Percentiles rank a stretch among this genome's conserved stretches.
Evolutionary conservation across 345 rosid genomes (phyloP).

Genomic region (Carallia brachiata): DNA sequence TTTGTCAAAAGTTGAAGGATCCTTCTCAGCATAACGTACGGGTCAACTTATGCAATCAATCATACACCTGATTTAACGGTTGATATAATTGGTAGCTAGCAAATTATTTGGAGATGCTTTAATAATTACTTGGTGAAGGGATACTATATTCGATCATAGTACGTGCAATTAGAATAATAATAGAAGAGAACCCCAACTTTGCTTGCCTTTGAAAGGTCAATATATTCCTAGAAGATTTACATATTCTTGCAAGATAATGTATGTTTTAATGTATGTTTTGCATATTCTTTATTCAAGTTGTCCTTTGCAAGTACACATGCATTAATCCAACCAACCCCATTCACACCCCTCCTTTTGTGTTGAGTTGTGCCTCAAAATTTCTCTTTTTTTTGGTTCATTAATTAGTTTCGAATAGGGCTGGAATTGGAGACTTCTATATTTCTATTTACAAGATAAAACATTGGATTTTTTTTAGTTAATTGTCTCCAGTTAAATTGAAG

Average conservation of each 20-base stretch:
- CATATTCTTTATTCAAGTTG: constrained; percentile 17
- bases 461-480: too few relatives aligned
- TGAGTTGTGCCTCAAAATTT: too few relatives aligned
- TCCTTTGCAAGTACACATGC: too few relatives aligned
- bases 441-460: too few relatives aligned
- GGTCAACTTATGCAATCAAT: constrained; percentile 13
- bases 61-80: background rate
- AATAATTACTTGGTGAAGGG: constrained; percentile 3
- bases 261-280: background rate
- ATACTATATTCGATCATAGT: constrained; percentile 3
- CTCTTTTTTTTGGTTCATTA: too few relatives aligned
- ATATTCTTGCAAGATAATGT: constrained; percentile 8
- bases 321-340: too few relatives aligned
- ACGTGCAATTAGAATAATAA: background rate
- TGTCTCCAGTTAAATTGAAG: too few relatives aligned
- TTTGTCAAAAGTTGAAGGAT: background rate
- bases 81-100: background rate
- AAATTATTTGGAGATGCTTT: constrained; percentile 1
- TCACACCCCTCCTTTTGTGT: too few relatives aligned
- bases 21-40: background rate
- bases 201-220: constrained; percentile 4
- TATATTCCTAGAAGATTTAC: constrained; percentile 10
- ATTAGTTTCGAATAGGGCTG: too few relatives aligned
- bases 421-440: too few relatives aligned
- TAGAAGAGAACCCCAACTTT: background rate